Evolutionary conservation across 257 asterid species (phyloP), one percentile per base, ranked within the genome.

Genomic region (Gentiana straminea): DNA sequence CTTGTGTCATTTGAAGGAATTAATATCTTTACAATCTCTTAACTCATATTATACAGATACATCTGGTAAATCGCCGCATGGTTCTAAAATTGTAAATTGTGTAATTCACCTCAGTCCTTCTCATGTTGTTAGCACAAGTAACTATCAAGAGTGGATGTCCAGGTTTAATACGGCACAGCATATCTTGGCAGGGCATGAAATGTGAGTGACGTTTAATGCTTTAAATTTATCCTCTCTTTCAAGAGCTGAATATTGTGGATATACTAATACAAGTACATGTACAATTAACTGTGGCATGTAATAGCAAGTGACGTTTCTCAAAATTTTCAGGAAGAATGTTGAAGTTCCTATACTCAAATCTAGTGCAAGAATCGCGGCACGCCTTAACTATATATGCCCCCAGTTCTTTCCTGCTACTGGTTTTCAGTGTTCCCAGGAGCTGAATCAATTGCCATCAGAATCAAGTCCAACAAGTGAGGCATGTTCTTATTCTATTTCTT

Each of bases 121-220:
- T 24, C 51, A 53, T 54, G 68, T 92, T 52, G 61, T 86, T 57
- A 72, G 60, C 64, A 70, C 84, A 32, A 66, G 71, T 9, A 85
- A 75, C 49, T 92, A 92, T 69, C 82, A 65, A 62, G 74, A 32
- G 45, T 92, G 97, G 97, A 92, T 88, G 94, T 80, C 84, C 48
- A 83, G 71, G 71, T 88, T 92, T 63, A 85, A 88, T 37, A 85
- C 67, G 56, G 94, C 97, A 54, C 90, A 83, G 72, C 99, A 92
- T 71, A 81, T 92, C 74, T 79, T 92, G 95, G 99, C 97, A 51
- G 95, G 99, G 62, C 99, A 92, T 74, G 88, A 85, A 72, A 74
- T 64, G 98, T 90, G 64, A 60, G 97, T 75, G 48, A 4, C 56
- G 24, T 52, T 1, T 15, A 1, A 6, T 33, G 35, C 36, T 69